These are phyloP conservation scores for Gaeumannomyces tritici DNA, from an alignment of 2,329 filamentous ascomycete genomes.

Conservation along the genomic window DNA sequence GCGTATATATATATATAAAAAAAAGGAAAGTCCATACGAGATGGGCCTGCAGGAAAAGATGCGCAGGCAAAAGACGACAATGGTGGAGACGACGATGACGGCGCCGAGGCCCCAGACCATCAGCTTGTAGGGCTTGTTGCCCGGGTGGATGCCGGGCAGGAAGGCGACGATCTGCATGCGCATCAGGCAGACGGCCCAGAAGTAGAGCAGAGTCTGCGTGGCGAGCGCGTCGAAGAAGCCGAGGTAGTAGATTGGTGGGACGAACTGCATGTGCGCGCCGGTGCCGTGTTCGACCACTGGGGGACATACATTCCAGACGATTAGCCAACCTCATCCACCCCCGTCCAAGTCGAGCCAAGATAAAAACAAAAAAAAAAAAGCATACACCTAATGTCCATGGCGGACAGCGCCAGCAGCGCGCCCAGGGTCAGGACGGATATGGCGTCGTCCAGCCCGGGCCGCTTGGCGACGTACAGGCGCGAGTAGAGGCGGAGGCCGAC, in stretches of 20 bases:
- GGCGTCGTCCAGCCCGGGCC: constrained; percentile 19
- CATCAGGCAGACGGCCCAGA: constrained; percentile 20
- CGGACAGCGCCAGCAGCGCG: not conserved
- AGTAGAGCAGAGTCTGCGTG: constrained; percentile 17
- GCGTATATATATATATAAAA: no score
- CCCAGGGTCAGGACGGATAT: constrained; percentile 13
- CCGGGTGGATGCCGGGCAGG: constrained; percentile 14
- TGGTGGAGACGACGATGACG: not conserved
- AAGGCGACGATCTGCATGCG: constrained; percentile 24
- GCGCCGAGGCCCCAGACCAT: no score
- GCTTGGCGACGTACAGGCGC: constrained; percentile 19
- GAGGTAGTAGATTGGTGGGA: not conserved
- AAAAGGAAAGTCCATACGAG: not conserved
- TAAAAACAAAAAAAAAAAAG: not conserved
- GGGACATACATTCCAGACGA: not conserved
- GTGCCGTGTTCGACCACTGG: not conserved
- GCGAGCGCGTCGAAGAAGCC: constrained; percentile 10
- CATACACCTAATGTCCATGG: not conserved
- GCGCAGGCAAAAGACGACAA: not conserved
- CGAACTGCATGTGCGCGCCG: not conserved
- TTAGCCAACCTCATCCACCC: no score
- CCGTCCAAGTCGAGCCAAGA: no score
- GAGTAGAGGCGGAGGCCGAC: constrained; percentile 17
- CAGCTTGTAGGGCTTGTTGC: no score
- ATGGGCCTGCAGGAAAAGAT: not conserved